Evolutionary conservation across 306 rosid genomes (phyloP).

Genomic region (Quercus engelmannii): DNA sequence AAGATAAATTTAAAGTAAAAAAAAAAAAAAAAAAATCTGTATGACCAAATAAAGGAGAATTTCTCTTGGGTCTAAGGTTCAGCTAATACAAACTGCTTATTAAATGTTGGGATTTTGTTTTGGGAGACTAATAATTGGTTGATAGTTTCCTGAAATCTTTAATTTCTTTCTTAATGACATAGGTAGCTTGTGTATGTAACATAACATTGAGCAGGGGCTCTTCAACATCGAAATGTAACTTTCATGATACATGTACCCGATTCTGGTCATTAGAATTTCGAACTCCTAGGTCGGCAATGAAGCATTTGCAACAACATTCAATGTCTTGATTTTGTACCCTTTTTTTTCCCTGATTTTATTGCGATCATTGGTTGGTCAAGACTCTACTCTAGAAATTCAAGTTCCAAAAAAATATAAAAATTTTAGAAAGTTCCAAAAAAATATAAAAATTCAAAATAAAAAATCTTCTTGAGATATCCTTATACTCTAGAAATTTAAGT

Average conservation of each 20-base stretch:
- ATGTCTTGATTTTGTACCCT: not conserved
- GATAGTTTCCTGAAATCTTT: not conserved
- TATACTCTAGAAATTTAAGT: too few relatives aligned
- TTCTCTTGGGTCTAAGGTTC: too few relatives aligned
- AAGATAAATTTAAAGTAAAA: not conserved
- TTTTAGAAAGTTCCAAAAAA: too few relatives aligned
- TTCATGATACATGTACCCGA: too few relatives aligned
- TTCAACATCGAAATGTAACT: not conserved
- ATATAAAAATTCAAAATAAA: too few relatives aligned
- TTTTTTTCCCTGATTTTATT: not conserved
- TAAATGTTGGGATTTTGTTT: too few relatives aligned
- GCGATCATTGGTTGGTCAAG: not conserved
- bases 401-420: too few relatives aligned
- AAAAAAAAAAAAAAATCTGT: not conserved
- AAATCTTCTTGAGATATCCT: too few relatives aligned
- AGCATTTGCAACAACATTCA: not conserved
- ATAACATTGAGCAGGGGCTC: not conserved
- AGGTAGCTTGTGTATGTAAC: not conserved
- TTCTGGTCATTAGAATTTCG: too few relatives aligned
- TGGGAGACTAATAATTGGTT: too few relatives aligned
- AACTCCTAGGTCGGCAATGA: not conserved
- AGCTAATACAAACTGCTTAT: too few relatives aligned
- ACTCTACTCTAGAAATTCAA: not conserved
- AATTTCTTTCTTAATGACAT: not conserved
- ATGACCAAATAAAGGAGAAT: not conserved